Evolutionary conservation across 768 basidiomycete species (phyloP), one percentile per base, ranked within the genome.

Genomic region (Trametes sanguinea): DNA sequence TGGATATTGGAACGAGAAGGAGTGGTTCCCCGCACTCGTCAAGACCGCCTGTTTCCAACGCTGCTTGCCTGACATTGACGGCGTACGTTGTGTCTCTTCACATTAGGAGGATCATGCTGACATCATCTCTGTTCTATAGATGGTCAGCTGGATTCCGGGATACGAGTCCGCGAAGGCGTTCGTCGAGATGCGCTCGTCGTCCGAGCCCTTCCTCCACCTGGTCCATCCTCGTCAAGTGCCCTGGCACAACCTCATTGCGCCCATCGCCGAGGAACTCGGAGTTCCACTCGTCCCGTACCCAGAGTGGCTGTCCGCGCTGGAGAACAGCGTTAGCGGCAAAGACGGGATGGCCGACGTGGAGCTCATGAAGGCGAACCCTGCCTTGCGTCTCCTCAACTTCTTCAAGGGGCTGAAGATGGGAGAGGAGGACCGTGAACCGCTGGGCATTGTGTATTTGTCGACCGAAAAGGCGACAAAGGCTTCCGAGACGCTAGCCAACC

Each of bases 1-100:
- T 53, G 80, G 80, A 0, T 69, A 69, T 30, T 79, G 79, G 80
- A 76, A 78, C 33, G 66, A 70, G 35, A 59, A 66, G 22, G 75
- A 79, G 42, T 77, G 73, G 70, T 61, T 78, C 17, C 79, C 78
- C 6, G 61, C 66, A 30, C 65, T 79, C 40, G 71, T 78, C 42
- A 68, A 71, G 44, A 68, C 70, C 5, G 54, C 54, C 7, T 17
- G 13, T 11, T 51, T 51, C 29, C 46, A 44, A 33, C 35, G 50
- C 2, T 60, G 57, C 57, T 27, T 64, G 7, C 53, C 54, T 4
- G 64, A 61, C 10, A n/a, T 46, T 43, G 42, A 53, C 4, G 52
- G 53, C n/a, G 62, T 63, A 51, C 16, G 45, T 51, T 22, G 13
- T 5, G n/a, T 50, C 42, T 22, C 13, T 4, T 5, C 14, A 14